Base-by-base conservation (phyloP, 441 rosid genomes). In the Gossypium davidsonii region DNA sequence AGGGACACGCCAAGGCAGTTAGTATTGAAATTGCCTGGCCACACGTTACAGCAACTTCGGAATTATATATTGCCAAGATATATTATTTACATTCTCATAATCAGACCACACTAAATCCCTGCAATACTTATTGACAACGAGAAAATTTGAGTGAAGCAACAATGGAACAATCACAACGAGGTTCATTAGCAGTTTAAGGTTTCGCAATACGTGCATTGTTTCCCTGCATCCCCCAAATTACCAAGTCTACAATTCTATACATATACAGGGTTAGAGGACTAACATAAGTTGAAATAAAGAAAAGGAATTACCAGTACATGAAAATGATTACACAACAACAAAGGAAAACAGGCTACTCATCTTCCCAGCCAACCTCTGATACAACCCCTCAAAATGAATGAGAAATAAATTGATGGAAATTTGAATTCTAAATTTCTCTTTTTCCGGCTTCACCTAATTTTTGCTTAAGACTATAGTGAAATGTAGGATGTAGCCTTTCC, bases 401-500 rank as follows among this genome's bases (percentile, higher is more conserved):
- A 70, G 71, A 74, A 71, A 55, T 70, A 69, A 77, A 71, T 72
- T 62, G 74, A 74, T 37, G 58, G 71, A 48, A 64, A 67, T 70
- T 65, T 68, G 6, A 73, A 59, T 70, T 66, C 67, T 72, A 73
- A 74, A 67, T 60, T 20, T 77, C 34, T 1, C 34, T 4, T 58
- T 73, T 6, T 34, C 61, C 57, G 57, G 57, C 72, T 56, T 74
- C 71, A 67, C 53, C 74, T 56, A 62, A 76, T 49, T 68, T 49
- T 64, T 28, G 63, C 71, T 80, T 77, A 72, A 21, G 57, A 42
- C 79, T 82, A 70, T 65, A 59, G 79, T 78, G 75, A 78, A 65
- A 74, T 37, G 4, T 7, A 63, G 14, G 65, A 74, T 44, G 21
- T 20, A 58, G 62, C 56, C 58, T 77, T 73, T 59, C 73, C 71